phyloP scores from a whole-genome alignment of 371 early-diverging fungal genomes.

The Encephalitozoon hellem region DNA sequence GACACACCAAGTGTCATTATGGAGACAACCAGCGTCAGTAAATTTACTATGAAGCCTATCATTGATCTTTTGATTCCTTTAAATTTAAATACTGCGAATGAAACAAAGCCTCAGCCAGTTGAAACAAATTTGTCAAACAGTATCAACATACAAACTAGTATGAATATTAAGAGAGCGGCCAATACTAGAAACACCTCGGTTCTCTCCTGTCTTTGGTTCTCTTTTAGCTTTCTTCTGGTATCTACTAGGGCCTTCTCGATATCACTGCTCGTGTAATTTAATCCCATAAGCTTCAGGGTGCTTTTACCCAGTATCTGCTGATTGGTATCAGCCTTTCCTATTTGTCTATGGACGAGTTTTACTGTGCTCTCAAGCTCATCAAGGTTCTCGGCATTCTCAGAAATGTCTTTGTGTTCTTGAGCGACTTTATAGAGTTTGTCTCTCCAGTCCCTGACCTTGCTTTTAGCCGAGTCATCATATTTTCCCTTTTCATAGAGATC shows the following conservation, averaged over 20 bases:
- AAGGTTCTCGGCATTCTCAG: not conserved
- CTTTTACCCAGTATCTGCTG: constrained; percentile 31
- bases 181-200: constrained; percentile 16
- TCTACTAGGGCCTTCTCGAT: constrained; percentile 45
- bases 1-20: not conserved
- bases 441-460: constrained; percentile 19
- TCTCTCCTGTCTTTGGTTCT: constrained; percentile 27
- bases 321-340: constrained; percentile 52
- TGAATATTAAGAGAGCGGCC: constrained; percentile 12
- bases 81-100: not conserved
- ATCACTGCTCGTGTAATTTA: constrained; percentile 52
- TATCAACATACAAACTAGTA: constrained; percentile 24
- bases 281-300: constrained; percentile 51
- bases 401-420: not conserved
- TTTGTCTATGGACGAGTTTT: constrained; percentile 45
- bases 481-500: constrained; percentile 26
- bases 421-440: not conserved
- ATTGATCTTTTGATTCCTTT: not conserved
- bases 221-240: constrained; percentile 35
- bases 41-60: not conserved
- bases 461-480: constrained; percentile 2
- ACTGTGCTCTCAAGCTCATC: constrained; percentile 48
- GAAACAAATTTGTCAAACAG: constrained; percentile 32
- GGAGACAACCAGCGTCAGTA: not conserved
- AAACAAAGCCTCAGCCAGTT: not conserved